phyloP scores from a whole-genome alignment of 2,329 filamentous ascomycete species.

The Fragosphaeria purpurea region DNA sequence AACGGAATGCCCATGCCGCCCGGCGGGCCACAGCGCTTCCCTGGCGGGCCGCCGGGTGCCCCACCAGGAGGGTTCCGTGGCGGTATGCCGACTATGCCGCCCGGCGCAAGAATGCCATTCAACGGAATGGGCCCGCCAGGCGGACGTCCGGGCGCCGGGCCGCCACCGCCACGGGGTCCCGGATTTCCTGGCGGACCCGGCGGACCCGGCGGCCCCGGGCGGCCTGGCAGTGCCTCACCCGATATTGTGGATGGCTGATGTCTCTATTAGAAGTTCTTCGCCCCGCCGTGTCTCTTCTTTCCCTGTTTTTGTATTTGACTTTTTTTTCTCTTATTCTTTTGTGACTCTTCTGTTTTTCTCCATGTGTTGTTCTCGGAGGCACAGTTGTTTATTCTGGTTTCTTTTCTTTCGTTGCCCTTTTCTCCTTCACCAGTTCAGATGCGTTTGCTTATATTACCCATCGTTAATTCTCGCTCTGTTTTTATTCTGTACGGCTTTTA shows the following conservation, averaged over 20 bases:
- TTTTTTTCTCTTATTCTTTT: not conserved
- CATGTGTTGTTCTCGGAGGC: too few relatives aligned
- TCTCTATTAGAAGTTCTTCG: not conserved
- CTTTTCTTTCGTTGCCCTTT: not conserved
- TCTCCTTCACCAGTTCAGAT: not conserved
- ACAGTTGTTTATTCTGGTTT: not conserved
- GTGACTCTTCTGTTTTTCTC: not conserved
- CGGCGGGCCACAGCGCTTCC: slow-evolving; percentile 1
- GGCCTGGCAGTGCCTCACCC: not conserved
- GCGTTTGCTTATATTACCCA: not conserved
- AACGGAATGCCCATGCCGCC: not conserved
- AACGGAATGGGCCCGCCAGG: too few relatives aligned
- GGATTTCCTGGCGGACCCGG: not conserved
- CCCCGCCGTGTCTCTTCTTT: not conserved
- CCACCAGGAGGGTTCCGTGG: not conserved
- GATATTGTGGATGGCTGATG: not conserved
- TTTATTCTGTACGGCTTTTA: not conserved
- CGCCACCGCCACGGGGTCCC: too few relatives aligned
- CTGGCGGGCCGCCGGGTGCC: not conserved
- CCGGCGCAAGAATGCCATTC: too few relatives aligned
- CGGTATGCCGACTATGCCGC: not conserved
- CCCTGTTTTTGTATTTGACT: not conserved
- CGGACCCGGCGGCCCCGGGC: not conserved
- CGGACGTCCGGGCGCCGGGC: too few relatives aligned
- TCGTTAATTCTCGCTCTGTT: not conserved